Base-by-base conservation (phyloP, 2,329 filamentous ascomycete species). In the Botrytis tulipae region DNA sequence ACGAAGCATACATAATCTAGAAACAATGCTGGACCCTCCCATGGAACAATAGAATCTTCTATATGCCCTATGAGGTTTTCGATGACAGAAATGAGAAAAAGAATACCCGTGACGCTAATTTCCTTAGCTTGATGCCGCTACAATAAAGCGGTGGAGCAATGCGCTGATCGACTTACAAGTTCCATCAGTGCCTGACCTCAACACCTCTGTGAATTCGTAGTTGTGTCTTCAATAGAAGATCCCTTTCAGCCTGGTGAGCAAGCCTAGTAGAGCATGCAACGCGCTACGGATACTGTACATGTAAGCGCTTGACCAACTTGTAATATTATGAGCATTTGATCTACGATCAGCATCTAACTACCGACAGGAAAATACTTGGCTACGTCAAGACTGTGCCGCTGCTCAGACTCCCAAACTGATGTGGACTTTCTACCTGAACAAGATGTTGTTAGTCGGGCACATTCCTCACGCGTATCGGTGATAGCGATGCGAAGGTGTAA, bases 281-380 rank as follows among this genome's bases (percentile, higher is more conserved):
- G 35, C 65, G 35, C 65, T 68, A 42, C 48, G 46, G 35, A 54
- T 2, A 35, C 35, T 35, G 35, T 35, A 40, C 5, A 68, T 54
- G 35, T n/a, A 68, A 68, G 48, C 65, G 29, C 44, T 25, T 40
- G 63, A 51, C 35, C 63, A n/a, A 35, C 44, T 67, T 67, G 18
- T 44, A n/a, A 22, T 63, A 40, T 67, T 51, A 51, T 37, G 44
- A 67, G 35, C 32, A 22, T 57, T 68, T 68, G 65, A 57, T 54
- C 46, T 54, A 29, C 35, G 46, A 68, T 54, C 48, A 68, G 18
- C 32, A 68, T 57, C 25, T 40, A 57, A 68, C 46, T 68, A 68
- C 65, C 65, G 65, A 40, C 65, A 57, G 46, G 46, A 68, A 68
- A 67, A 37, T 40, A 68, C 32, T 57, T 68, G 35, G 35, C 32